A percentile compares a stretch with the other conserved stretches of the same genome.
phyloP scores from a whole-genome alignment of 2,329 filamentous ascomycete genomes.

The Colletotrichum sp. region DNA sequence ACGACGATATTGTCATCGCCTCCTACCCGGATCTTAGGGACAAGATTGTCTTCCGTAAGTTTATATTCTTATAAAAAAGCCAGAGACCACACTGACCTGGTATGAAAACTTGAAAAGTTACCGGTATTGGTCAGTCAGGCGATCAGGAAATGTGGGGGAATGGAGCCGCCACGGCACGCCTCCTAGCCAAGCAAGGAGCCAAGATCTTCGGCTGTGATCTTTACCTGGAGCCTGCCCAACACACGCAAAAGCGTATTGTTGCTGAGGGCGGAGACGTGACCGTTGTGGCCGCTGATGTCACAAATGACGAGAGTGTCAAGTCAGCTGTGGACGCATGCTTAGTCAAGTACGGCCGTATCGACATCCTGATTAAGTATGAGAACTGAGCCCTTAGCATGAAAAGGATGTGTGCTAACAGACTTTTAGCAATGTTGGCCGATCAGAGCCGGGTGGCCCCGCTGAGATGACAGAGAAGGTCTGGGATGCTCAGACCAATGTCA shows the following conservation, averaged over 20 bases:
- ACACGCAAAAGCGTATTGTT: background rate
- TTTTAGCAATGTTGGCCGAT: background rate
- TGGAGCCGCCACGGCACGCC: background rate
- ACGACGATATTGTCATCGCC: background rate
- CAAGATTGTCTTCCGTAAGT: background rate
- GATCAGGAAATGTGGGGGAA: background rate
- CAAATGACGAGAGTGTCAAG: background rate
- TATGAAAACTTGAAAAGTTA: background rate
- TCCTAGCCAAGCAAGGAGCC: background rate
- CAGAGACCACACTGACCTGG: background rate
- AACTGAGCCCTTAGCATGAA: background rate
- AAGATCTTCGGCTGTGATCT: background rate
- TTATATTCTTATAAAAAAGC: background rate
- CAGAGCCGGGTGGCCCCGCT: background rate
- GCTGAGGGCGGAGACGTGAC: background rate
- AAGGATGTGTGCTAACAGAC: background rate
- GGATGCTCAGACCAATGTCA: background rate
- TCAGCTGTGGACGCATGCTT: background rate
- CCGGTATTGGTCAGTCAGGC: background rate
- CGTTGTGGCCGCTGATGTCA: background rate
- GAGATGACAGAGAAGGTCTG: background rate
- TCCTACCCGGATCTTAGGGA: background rate
- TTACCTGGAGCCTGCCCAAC: background rate
- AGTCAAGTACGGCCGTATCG: background rate
- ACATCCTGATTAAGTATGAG: background rate